Conservation (phyloP, 257 asterid species). For the Schizonepeta tenuifolia region DNA sequence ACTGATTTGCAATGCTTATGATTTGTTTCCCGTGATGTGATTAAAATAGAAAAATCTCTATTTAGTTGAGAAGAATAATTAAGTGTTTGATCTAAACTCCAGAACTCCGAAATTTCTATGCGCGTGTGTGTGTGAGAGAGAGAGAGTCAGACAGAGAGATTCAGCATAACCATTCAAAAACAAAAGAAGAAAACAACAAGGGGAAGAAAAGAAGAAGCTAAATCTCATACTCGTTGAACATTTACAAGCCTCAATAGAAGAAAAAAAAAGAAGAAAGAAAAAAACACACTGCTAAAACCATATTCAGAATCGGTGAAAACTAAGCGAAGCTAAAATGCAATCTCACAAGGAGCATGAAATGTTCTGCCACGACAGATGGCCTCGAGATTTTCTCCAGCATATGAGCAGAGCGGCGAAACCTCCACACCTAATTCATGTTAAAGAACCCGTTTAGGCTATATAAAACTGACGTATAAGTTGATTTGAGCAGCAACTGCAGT, state of each 20-base stretch:
- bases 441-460: conserved; percentile 9
- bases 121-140: too few species aligned
- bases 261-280: neutral
- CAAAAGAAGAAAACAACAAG: too few species aligned
- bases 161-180: conserved; percentile 17
- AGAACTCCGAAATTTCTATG: too few species aligned
- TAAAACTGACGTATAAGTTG: neutral
- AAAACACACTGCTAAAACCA: conserved; percentile 7
- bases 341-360: conserved; percentile 96
- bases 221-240: conserved; percentile 24
- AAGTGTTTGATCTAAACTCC: too few species aligned
- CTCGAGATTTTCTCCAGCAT: conserved; percentile 96
- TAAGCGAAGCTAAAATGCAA: conserved; percentile 58
- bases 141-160: neutral
- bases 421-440: conserved; percentile 68
- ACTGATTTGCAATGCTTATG: too few species aligned
- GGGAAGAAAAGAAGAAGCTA: neutral
- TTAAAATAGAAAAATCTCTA: too few species aligned
- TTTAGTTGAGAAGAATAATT: too few species aligned
- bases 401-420: conserved; percentile 93
- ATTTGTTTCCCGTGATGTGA: too few species aligned
- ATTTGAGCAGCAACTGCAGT: neutral
- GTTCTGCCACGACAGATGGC: conserved; percentile 93
- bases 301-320: conserved; percentile 14
- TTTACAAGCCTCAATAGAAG: conserved; percentile 41